Conservation (phyloP, 805 yeast genomes). For the Saccharomyces kudriavzevii region DNA sequence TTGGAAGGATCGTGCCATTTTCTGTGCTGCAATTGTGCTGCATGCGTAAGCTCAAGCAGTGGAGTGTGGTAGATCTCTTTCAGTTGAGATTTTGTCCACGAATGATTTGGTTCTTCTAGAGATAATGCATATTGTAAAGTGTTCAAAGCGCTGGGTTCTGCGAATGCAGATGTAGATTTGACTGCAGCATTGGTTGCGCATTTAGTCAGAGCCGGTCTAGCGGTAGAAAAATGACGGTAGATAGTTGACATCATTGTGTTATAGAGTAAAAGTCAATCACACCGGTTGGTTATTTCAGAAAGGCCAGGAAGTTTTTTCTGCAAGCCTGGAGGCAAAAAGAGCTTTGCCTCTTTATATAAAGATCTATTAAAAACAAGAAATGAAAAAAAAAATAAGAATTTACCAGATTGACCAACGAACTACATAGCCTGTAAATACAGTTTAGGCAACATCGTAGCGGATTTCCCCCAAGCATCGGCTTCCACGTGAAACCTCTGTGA, state of each 20-base stretch:
- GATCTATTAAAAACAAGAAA: not conserved
- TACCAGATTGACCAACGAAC: not conserved
- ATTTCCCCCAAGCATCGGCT: not conserved
- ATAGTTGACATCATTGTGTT: not conserved
- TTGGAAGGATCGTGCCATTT: constrained; percentile 58
- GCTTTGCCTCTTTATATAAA: not conserved
- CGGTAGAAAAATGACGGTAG: not conserved
- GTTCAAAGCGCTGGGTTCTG: not conserved
- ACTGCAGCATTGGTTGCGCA: not conserved
- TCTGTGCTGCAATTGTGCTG: constrained; percentile 60
- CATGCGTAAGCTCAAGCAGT: constrained; percentile 48
- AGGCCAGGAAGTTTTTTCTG: not conserved
- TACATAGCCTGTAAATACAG: not conserved
- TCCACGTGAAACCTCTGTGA: not conserved
- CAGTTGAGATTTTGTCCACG: constrained; percentile 58
- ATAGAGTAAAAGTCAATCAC: not conserved
- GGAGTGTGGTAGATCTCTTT: constrained; percentile 58
- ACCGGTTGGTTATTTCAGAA: not conserved
- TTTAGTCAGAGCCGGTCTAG: not conserved
- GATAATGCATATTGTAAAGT: constrained; percentile 26
- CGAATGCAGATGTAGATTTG: not conserved
- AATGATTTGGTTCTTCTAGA: constrained; percentile 25
- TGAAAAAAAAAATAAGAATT: not conserved
- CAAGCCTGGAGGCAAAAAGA: not conserved
- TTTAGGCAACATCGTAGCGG: not conserved